Evolutionary conservation across 78 protist genomes (phyloP), one percentile per base, ranked within the genome.

Genomic region (Speleostelium caveatum): DNA sequence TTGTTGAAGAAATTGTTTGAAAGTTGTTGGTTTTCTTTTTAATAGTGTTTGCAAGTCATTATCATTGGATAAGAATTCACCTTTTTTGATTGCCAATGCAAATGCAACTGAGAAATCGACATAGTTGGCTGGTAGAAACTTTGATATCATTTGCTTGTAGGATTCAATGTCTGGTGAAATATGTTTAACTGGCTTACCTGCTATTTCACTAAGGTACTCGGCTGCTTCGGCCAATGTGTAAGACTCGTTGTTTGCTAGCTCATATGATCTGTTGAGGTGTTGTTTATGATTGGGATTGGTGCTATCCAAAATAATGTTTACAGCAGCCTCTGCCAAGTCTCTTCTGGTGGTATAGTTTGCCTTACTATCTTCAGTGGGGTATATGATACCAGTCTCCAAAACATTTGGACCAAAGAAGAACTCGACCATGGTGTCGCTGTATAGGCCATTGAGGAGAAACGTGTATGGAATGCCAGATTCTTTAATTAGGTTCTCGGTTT

Each of bases 291-390:
- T n/a, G n/a, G n/a, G n/a, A 38, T 65, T 32, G n/a, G 21, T 42
- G 33, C 12, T n/a, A 28, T 39, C 51, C 4, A 49, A 69, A 10
- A 74, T 12, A 4, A 74, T 28, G 28, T 74, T 74, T 0, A 60
- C 49, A 4, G 85, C 59, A 7, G 67, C 85, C 26, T 75, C 85
- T 3, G 85, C 85, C 22, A 59, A n/a, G 39, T 75, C 85, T 19
- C 26, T 75, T 75, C 85, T 56, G 0, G 72, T 36, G 7, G 67
- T 49, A 59, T 75, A 75, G 6, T 59, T 60, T 3, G 53, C 56
- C 4, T 12, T 2, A 42, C 85, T 71, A 17, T 59, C 39, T 4
- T 59, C 85, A 0, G 71, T 24, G 16, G 85, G 85, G 45, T 39
- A 75, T 39, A 75, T 59, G 17, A 60, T 75, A 16, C 85, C 85